Evolutionary conservation across 371 early-diverging fungal genomes (phyloP), one percentile per base, ranked within the genome.

Genomic region (Mortierella sp.): DNA sequence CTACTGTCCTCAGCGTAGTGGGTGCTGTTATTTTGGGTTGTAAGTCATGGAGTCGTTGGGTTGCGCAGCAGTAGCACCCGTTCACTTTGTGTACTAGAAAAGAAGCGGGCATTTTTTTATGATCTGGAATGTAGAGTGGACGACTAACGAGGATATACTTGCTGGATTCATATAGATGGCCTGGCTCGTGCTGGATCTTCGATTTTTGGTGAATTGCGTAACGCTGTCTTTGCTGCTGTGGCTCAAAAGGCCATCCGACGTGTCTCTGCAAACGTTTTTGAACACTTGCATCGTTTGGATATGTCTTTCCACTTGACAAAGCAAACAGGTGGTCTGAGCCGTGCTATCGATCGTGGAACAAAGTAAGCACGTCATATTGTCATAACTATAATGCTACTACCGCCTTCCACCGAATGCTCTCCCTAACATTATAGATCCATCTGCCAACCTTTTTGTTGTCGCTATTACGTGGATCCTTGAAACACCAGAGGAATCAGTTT

Each of bases 321-420:
- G 24, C 96, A 97, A 81, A 97, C 98, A 0, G 98, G 98, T 63
- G 98, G 96, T 10, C 83, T 98, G 34, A 92, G 93, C 49, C 87
- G 98, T 14, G 96, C 98, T 23, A 96, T 98, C 67, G 98, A 98
- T 81, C 90, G 98, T 43, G 98, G 98, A 63, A 97, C 97, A 54
- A 98, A 97, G 91, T 90, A 84, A 12, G 80, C 64, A 23, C 8
- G 7, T 39, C 19, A 23, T 21, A 6, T 16, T 9, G 23, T 47
- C 34, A n/a, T n/a, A n/a, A n/a, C n/a, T n/a, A n/a, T n/a, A n/a
- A n/a, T n/a, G n/a, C n/a, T n/a, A n/a, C n/a, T n/a, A n/a, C n/a
- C n/a, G n/a, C n/a, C n/a, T n/a, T n/a, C n/a, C n/a, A n/a, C n/a
- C n/a, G n/a, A n/a, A n/a, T n/a, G n/a, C n/a, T n/a, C n/a, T n/a